Evolutionary conservation across 305 asterid species (phyloP), one percentile per base, ranked within the genome.

Genomic region (Fraxinus angustifolia): DNA sequence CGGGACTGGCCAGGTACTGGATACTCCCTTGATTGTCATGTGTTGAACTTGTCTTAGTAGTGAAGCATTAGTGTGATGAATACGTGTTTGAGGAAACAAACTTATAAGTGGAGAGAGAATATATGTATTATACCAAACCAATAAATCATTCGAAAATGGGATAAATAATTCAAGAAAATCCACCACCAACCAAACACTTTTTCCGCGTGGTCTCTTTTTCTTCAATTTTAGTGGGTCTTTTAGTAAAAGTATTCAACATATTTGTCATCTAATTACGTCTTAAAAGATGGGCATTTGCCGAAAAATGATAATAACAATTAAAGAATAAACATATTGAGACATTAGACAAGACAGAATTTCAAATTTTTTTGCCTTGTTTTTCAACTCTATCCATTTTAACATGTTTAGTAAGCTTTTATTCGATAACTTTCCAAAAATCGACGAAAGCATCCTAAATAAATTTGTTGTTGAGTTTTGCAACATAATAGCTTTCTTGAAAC

Each of bases 261-360:
- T 38, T 71, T 4, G 75, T 28, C 28, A 75, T 72, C 56, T 12
- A 81, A 81, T 76, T 48, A 76, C 84, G 80, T 77, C 84, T 30
- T 21, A 8, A 75, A 80, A 53, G 65, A 3, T n/a, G 21, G 62
- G 23, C 10, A 53, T 53, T 48, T 48, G 19, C 14, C 0, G 35
- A 48, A 48, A 11, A 16, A 48, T 3, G 60, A 48, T 48, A 48
- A 48, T 48, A 10, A 16, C 60, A 16, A 48, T 48, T n/a, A 16
- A 53, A 53, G 6, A n/a, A 4, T 53, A n/a, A n/a, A 53, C 65
- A 53, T 4, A 6, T 53, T 16, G 65, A 53, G 8, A n/a, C 26
- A 2, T 45, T 12, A 45, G 17, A 45, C 56, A 1, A 3, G 0
- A 45, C 56, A 3, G 5, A 45, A 45, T 12, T 12, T 45, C 56